Conservation (phyloP, 108 stramenopile species). For the Skeletonema costatum region DNA sequence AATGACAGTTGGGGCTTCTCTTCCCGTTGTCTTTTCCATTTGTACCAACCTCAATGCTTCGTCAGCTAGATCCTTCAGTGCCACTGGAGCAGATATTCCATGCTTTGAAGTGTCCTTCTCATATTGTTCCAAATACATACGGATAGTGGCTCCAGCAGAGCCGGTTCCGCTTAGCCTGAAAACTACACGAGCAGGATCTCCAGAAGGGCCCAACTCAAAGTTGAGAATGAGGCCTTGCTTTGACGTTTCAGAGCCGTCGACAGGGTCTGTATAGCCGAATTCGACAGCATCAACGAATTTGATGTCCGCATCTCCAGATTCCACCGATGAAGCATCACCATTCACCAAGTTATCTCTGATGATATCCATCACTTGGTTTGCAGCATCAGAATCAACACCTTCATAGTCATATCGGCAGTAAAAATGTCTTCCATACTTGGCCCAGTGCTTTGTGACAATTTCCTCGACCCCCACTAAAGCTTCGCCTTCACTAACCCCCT, state of each 20-base stretch:
- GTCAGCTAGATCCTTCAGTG: conserved; percentile 75
- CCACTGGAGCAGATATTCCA: conserved; percentile 70
- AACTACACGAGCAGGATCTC: conserved; percentile 88
- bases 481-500: conserved; percentile 47
- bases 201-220: conserved; percentile 78
- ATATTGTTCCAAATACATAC: conserved; percentile 97
- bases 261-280: conserved; percentile 95
- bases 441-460: conserved; percentile 94
- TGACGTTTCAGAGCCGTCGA: conserved; percentile 87
- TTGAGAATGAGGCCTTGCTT: conserved; percentile 94
- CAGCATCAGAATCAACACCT: conserved; percentile 88
- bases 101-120: conserved; percentile 75
- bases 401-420: conserved; percentile 99
- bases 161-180: conserved; percentile 98
- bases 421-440: conserved; percentile 95
- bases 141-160: conserved; percentile 96
- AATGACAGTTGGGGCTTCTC: conserved; percentile 83
- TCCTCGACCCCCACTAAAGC: conserved; percentile 87
- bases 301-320: conserved; percentile 58
- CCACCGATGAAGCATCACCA: conserved; percentile 49
- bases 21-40: conserved; percentile 74
- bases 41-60: conserved; percentile 71
- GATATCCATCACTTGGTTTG: conserved; percentile 88
- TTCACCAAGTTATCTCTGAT: conserved; percentile 69
- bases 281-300: conserved; percentile 69